phyloP scores from a whole-genome alignment of 768 basidiomycete species.

The Mycena maculata region DNA sequence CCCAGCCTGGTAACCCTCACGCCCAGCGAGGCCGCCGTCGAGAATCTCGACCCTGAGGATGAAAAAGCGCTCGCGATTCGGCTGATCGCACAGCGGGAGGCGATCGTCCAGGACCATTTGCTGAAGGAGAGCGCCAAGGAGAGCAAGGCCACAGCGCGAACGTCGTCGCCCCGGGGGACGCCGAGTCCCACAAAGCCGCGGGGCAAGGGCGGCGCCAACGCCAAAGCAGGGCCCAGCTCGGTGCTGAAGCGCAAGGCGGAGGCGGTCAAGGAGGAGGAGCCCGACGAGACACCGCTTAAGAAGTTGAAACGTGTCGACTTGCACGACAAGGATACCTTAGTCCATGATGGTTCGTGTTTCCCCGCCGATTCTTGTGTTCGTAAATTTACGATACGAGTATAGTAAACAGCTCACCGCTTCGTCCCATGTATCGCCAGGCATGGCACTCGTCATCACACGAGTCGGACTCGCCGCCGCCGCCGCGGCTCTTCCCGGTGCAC shows the following conservation, averaged over 20 bases:
- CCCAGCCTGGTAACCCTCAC: slow-evolving; percentile 55
- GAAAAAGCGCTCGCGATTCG: slow-evolving; percentile 53
- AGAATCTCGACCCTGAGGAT: slow-evolving; percentile 61
- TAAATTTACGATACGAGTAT: not conserved
- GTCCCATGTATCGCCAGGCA: slow-evolving; percentile 17
- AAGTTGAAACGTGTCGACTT: slow-evolving; percentile 38
- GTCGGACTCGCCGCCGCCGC: not conserved
- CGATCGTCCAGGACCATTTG: slow-evolving; percentile 49
- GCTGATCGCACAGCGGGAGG: slow-evolving; percentile 53
- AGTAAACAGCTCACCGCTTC: slow-evolving; percentile 5
- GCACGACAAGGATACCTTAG: slow-evolving; percentile 20
- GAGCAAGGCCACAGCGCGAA: slow-evolving; percentile 34
- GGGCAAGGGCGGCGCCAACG: slow-evolving; percentile 40
- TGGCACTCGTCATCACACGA: slow-evolving; percentile 13
- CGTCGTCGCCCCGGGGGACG: slow-evolving; percentile 15
- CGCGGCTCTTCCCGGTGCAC: not conserved
- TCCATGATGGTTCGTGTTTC: not conserved
- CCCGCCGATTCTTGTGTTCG: not conserved
- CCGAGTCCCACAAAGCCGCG: slow-evolving; percentile 38
- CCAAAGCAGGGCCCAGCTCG: slow-evolving; percentile 31
- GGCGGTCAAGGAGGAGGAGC: slow-evolving; percentile 44
- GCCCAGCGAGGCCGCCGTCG: slow-evolving; percentile 50
- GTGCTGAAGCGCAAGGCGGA: slow-evolving; percentile 38
- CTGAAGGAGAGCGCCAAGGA: slow-evolving; percentile 39
- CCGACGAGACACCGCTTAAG: slow-evolving; percentile 38